phyloP scores from a whole-genome alignment of 2,329 filamentous ascomycete species.

The Cladosporium austrohemisphaericum region DNA sequence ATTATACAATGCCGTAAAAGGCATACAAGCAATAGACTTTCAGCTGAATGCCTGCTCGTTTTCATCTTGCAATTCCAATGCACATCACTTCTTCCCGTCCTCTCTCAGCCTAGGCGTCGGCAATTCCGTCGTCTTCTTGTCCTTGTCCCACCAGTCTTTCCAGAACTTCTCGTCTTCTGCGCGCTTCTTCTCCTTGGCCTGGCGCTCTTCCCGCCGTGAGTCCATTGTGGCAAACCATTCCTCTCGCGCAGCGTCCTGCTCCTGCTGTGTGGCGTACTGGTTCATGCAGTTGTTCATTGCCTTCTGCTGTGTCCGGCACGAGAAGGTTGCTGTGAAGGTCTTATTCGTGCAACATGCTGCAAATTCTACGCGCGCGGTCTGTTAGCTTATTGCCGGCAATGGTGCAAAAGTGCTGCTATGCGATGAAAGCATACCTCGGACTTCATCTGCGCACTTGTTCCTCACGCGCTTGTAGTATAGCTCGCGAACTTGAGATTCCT shows the following conservation, averaged over 20 bases:
- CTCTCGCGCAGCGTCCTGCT: constrained; percentile 82
- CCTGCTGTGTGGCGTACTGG: constrained; percentile 73
- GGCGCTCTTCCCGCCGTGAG: constrained; percentile 64
- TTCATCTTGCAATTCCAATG: neutral
- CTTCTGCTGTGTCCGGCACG: constrained; percentile 73
- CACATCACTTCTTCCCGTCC: constrained; percentile 11
- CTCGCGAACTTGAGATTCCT: constrained; percentile 78
- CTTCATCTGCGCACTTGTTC: constrained; percentile 62
- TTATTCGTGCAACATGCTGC: constrained; percentile 82
- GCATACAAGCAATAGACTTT: neutral
- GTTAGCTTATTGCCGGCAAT: neutral
- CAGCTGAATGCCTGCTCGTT: too few species aligned
- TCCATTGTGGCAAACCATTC: constrained; percentile 85
- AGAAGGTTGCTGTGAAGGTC: constrained; percentile 83
- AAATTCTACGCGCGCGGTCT: constrained; percentile 62
- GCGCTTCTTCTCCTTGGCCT: constrained; percentile 50
- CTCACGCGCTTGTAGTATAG: constrained; percentile 78
- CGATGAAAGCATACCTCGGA: constrained; percentile 47
- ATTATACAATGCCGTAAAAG: too few species aligned
- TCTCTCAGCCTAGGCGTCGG: neutral
- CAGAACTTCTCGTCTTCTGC: constrained; percentile 44
- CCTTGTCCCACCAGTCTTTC: constrained; percentile 50
- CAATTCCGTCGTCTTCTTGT: constrained; percentile 24
- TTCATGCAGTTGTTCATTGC: constrained; percentile 96
- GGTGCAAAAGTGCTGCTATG: too few species aligned